phyloP scores from a whole-genome alignment of 1,284 basidiomycete genomes.

The Porphyrellus sp. region DNA sequence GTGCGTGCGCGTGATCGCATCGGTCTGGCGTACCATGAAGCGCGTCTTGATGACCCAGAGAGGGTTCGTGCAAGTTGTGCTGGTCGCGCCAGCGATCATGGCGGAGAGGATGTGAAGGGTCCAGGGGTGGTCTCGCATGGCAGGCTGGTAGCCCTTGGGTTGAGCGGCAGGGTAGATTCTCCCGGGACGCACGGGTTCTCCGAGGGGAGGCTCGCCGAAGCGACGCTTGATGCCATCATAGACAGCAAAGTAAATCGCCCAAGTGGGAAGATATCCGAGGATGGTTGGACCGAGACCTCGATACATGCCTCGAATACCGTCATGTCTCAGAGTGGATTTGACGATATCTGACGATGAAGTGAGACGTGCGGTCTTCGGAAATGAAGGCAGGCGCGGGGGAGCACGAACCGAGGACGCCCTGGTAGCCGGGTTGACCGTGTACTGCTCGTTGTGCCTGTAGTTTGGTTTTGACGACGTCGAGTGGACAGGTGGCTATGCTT shows the following conservation, averaged over 20 bases:
- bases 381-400: slow-evolving; percentile 1
- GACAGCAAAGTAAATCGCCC: slow-evolving; percentile 98
- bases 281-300: slow-evolving; percentile 94
- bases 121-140: slow-evolving; percentile 76
- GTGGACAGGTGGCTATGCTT: slow-evolving; percentile 92
- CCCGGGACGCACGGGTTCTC: slow-evolving; percentile 37
- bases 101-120: slow-evolving; percentile 86
- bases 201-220: slow-evolving; percentile 66
- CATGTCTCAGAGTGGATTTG: slow-evolving; percentile 65
- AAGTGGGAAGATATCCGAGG: slow-evolving; percentile 92
- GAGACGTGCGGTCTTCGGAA: slow-evolving; percentile 11
- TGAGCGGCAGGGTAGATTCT: slow-evolving; percentile 77
- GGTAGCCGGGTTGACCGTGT: slow-evolving; percentile 65
- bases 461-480: slow-evolving; percentile 97
- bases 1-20: neutral
- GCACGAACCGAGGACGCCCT: slow-evolving; percentile 74
- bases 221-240: slow-evolving; percentile 89
- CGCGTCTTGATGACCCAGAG: slow-evolving; percentile 97
- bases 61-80: slow-evolving; percentile 89
- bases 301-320: slow-evolving; percentile 86
- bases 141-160: slow-evolving; percentile 76
- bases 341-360: slow-evolving; percentile 56
- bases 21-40: slow-evolving; percentile 77
- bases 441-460: slow-evolving; percentile 84
- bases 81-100: slow-evolving; percentile 88